phyloP scores from a whole-genome alignment of 176 grass and related monocot species.

The Aegilops longissima region DNA sequence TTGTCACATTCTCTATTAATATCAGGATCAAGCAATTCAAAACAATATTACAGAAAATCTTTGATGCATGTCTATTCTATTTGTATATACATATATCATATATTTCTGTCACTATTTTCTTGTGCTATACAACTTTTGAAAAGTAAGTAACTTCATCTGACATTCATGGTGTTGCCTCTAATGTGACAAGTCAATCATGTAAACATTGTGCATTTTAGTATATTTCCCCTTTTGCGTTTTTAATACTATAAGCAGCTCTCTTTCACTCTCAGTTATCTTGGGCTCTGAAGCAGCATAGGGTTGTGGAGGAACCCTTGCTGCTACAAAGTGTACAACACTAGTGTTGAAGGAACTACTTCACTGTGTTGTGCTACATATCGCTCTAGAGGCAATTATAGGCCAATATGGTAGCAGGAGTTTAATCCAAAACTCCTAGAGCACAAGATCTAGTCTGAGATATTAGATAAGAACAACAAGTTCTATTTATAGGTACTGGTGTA shows the following conservation, averaged over 20 bases:
- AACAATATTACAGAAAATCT: constrained; percentile 1
- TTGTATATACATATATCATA: background rate
- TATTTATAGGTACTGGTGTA: no score
- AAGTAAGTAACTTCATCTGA: background rate
- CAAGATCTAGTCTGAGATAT: no score
- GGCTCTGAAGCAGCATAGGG: no score
- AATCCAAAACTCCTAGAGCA: no score
- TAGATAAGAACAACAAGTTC: no score
- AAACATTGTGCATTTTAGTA: background rate
- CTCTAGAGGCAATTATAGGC: no score
- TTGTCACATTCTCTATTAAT: background rate
- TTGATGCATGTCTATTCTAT: background rate
- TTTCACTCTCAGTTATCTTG: background rate
- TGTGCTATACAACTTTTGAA: background rate
- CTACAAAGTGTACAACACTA: no score
- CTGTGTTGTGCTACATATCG: no score
- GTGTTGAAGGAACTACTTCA: no score
- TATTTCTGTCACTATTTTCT: background rate
- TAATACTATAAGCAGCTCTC: background rate
- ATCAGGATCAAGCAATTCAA: constrained; percentile 3
- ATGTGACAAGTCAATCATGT: constrained; percentile 22
- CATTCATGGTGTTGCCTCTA: constrained; percentile 6
- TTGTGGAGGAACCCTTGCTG: no score
- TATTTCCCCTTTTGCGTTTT: background rate
- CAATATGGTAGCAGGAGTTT: no score